phyloP scores from a whole-genome alignment of 2,329 filamentous ascomycete species.

The Fusarium tanahbumbuense region DNA sequence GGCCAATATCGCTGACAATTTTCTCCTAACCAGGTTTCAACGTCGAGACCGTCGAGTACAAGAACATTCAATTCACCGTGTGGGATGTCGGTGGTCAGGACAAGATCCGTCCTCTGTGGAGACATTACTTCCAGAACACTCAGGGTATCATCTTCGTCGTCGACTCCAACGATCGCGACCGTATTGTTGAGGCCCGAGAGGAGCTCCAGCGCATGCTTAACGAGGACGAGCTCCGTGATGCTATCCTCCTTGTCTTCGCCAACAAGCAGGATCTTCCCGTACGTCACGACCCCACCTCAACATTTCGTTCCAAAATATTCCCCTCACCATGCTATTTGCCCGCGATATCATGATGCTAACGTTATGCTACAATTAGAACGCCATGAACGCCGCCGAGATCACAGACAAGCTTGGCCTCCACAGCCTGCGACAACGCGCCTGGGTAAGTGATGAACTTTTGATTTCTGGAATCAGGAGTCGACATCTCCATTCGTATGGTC shows the following conservation, averaged over 20 bases:
- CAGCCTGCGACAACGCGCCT: conserved; percentile 97
- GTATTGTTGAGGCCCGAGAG: conserved; percentile 95
- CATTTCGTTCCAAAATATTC: conserved; percentile 15
- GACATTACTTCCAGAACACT: conserved; percentile 99
- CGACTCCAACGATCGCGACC: conserved; percentile 98
- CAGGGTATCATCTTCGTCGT: conserved; percentile 99
- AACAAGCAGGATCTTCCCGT: conserved; percentile 99
- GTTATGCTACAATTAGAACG: conserved; percentile 72
- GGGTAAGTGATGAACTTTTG: conserved; percentile 75
- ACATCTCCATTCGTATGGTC: background rate
- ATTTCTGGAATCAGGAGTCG: background rate
- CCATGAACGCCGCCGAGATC: conserved; percentile 99
- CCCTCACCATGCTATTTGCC: conserved; percentile 6
- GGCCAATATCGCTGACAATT: conserved; percentile 39
- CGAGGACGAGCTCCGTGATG: conserved; percentile 98
- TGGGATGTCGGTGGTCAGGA: conserved; percentile 99
- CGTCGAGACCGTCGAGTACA: conserved; percentile 99
- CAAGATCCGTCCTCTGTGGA: conserved; percentile 99
- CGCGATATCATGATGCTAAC: conserved; percentile 34
- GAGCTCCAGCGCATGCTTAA: conserved; percentile 99
- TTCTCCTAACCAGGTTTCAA: conserved; percentile 81
- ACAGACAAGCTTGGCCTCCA: conserved; percentile 99
- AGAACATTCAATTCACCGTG: conserved; percentile 99
- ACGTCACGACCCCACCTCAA: conserved; percentile 58
- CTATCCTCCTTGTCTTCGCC: conserved; percentile 95